These are phyloP conservation scores for Glarea lozoyensis DNA, from an alignment of 495 filamentous ascomycete genomes.

Conservation along the genomic window DNA sequence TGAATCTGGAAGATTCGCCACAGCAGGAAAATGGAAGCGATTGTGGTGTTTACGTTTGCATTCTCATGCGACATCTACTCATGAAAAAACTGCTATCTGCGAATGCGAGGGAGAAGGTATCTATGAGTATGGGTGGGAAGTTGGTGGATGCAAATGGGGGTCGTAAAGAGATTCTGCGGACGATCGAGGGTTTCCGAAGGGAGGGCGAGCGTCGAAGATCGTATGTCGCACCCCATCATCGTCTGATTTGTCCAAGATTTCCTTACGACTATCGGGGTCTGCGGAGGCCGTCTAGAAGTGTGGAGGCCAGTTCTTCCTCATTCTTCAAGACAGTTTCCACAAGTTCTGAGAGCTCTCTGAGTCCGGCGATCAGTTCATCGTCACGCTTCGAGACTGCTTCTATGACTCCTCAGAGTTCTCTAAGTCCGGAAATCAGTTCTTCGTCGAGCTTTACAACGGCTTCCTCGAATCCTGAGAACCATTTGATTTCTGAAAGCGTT, in stretches of 20 bases:
- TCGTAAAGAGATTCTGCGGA: slow-evolving; percentile 79
- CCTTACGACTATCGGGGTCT: background rate
- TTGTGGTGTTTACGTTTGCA: slow-evolving; percentile 94
- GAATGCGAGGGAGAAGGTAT: slow-evolving; percentile 71
- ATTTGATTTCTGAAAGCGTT: background rate
- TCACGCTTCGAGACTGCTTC: too few relatives aligned
- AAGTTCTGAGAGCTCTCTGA: too few relatives aligned
- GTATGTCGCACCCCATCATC: slow-evolving; percentile 37
- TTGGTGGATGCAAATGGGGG: slow-evolving; percentile 66
- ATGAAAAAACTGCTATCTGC: slow-evolving; percentile 72
- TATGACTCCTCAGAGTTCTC: too few relatives aligned
- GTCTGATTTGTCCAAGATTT: background rate
- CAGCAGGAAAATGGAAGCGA: slow-evolving; percentile 89
- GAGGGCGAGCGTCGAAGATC: slow-evolving; percentile 75
- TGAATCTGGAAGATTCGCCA: slow-evolving; percentile 73
- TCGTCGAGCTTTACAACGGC: too few relatives aligned
- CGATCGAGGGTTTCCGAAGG: slow-evolving; percentile 72
- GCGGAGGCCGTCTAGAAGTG: too few relatives aligned
- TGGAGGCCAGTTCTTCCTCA: too few relatives aligned
- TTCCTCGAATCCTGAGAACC: too few relatives aligned
- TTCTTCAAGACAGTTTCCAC: too few relatives aligned
- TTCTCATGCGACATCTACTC: slow-evolving; percentile 83
- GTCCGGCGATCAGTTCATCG: too few relatives aligned
- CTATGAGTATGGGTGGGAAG: slow-evolving; percentile 80
- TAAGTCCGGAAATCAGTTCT: too few relatives aligned